Evolutionary conservation across 75 land plant species (phyloP), one percentile per base, ranked within the genome.

Genomic region (Pinus taeda): DNA sequence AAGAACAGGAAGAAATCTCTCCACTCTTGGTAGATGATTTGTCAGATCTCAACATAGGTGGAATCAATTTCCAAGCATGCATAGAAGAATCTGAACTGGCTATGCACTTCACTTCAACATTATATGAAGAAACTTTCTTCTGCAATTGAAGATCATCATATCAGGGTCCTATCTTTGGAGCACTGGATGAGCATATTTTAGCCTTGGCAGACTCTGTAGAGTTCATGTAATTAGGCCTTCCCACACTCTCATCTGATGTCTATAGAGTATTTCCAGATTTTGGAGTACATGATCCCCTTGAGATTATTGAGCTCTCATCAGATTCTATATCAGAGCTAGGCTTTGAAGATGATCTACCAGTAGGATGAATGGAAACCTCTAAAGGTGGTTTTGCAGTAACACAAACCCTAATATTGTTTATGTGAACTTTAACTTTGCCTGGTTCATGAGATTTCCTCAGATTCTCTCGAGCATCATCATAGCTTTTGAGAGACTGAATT

Each of bases 141-240:
- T 61, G 62, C 65, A 75, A 18, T 22, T 61, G 60, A 62, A 77
- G 37, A 80, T 78, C 71, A 57, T 81, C 76, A 71, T 74, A 11
- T 71, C 83, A 57, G 20, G 80, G 62, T 76, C 88, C 59, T 55
- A 74, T 21, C 79, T 77, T 84, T 18, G 80, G 90, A 13, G 79
- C 42, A 57, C 73, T 74, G 36, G 7, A 57, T 20, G 57, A 74
- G 24, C 85, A 83, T 67, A 71, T 83, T 76, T 95, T 95, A 21
- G 90, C 91, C 81, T 85, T 90, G 18, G 77, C 90, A 20, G 91
- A 90, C 66, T 95, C 91, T 22, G 98, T 95, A 57, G 88, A 53
- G 70, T 67, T 89, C 98, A 95, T 86, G 74, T 95, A 93, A 63
- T 74, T 91, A 13, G 88, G 88, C 69, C 82, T 73, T 6, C 76